Evolutionary conservation across 805 yeast genomes (phyloP).

Genomic region (Danielia reshetovae): DNA sequence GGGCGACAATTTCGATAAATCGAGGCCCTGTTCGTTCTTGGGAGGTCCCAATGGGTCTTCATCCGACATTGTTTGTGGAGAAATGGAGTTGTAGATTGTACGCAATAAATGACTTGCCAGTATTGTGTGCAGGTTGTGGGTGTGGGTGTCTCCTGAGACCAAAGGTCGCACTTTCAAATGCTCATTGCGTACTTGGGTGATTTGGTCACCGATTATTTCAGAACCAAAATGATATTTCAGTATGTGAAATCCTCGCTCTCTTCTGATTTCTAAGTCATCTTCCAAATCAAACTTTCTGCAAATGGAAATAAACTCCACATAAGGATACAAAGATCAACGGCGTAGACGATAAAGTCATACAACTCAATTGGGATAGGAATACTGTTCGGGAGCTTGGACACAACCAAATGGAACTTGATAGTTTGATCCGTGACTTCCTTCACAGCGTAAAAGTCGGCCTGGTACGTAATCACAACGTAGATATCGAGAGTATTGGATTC

Average conservation of each 20-base stretch:
- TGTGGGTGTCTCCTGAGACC: too few relatives aligned
- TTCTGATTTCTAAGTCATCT: too few relatives aligned
- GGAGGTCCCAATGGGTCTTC: conserved; percentile 52
- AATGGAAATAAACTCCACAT: not conserved
- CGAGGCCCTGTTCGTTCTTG: conserved; percentile 42
- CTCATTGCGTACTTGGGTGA: too few relatives aligned
- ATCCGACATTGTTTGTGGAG: conserved; percentile 30
- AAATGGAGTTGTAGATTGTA: not conserved
- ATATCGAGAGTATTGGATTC: conserved; percentile 8
- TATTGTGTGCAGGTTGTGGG: too few relatives aligned
- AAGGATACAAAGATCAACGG: conserved; percentile 11
- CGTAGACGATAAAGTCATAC: conserved; percentile 12
- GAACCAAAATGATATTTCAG: too few relatives aligned
- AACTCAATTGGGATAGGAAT: conserved; percentile 18
- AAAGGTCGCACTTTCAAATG: too few relatives aligned
- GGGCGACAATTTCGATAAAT: conserved; percentile 58
- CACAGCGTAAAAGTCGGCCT: conserved; percentile 15
- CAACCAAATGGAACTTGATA: conserved; percentile 6
- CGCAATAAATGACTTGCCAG: conserved; percentile 2
- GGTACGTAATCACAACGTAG: conserved; percentile 11
- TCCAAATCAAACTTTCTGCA: not conserved
- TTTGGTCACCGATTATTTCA: too few relatives aligned
- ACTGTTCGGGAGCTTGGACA: conserved; percentile 13
- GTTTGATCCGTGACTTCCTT: conserved; percentile 1
- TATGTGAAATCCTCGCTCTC: conserved; percentile 4